A percentile compares a stretch with the other conserved stretches of the same genome.
Evolutionary conservation across 1,284 basidiomycete species (phyloP).

Genomic region (Puccinia coronata): DNA sequence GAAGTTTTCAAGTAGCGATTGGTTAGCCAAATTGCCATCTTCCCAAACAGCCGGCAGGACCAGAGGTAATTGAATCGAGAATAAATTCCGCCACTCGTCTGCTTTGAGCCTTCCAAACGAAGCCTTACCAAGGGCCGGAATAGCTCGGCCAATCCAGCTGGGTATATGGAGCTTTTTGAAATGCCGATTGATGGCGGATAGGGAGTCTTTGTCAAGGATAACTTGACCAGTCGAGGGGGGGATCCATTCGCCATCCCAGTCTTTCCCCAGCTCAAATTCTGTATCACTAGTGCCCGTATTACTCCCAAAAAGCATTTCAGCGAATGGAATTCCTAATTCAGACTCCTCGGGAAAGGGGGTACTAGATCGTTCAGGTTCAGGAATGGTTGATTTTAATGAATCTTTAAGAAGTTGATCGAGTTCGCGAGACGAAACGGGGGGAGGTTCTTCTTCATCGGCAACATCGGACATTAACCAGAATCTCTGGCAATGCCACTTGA

Average conservation of each 20-base stretch:
- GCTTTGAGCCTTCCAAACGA: constrained; percentile 33
- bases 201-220: constrained; percentile 1
- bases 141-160: constrained; percentile 22
- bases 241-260: constrained; percentile 29
- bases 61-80: constrained; percentile 8
- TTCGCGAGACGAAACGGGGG: not conserved
- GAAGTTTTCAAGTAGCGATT: not conserved
- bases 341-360: not conserved
- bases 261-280: constrained; percentile 11
- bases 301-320: constrained; percentile 1
- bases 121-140: constrained; percentile 40
- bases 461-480: constrained; percentile 40
- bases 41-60: constrained; percentile 14
- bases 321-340: not conserved
- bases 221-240: not conserved
- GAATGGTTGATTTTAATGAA: not conserved
- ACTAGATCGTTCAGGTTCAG: not conserved
- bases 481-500: too few species aligned
- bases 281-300: not conserved
- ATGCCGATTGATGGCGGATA: constrained; percentile 10
- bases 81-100: constrained; percentile 30
- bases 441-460: not conserved
- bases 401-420: not conserved
- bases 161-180: constrained; percentile 10
- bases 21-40: not conserved